Evolutionary conservation across 225 moss, liverwort and hornwort genomes (phyloP), one percentile per base, ranked within the genome.

Genomic region (Physcomitrellopsis africana): DNA sequence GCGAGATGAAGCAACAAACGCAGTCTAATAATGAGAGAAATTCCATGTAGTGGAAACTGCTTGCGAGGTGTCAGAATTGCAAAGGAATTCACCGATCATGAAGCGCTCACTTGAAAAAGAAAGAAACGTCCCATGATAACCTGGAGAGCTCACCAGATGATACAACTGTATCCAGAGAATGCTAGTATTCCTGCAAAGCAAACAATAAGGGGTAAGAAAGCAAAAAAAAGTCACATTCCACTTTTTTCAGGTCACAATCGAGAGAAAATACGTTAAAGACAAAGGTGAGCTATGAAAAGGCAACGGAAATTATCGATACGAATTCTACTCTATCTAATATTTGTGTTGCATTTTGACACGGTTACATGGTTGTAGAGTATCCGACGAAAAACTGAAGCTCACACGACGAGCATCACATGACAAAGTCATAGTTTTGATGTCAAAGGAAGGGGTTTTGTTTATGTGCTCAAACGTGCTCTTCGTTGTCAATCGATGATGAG

Each of bases 41-140:
- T 53, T 53, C 18, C 5, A 16, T n/a, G n/a, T 53, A 53, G n/a
- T 15, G 32, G 17, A 7, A n/a, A 53, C 14, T 7, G 16, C n/a
- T n/a, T n/a, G 7, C 16, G 7, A 17, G 49, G 15, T 37, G 49
- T 15, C 49, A 49, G 49, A 49, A 49, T 49, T 11, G 46, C 49
- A 8, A 49, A 37, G 32, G 32, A 0, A 37, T 9, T 32, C 37
- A 32, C 6, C 41, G 10, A 32, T 46, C 49, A 19, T 51, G 47
- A 47, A 70, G 66, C 55, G 57, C 83, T 85, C 54, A 90, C 90
- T 83, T 83, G 32, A 81, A 65, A 56, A 81, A 59, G 63, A 83
- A 87, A 27, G 83, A 76, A 15, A 87, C 53, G 43, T 87, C 90
- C 85, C 87, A 90, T n/a, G 87, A 85, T 68, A 87, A 69, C 73